These are phyloP conservation scores for Lactarius quietus DNA, from an alignment of 768 basidiomycete genomes.

Conservation along the genomic window DNA sequence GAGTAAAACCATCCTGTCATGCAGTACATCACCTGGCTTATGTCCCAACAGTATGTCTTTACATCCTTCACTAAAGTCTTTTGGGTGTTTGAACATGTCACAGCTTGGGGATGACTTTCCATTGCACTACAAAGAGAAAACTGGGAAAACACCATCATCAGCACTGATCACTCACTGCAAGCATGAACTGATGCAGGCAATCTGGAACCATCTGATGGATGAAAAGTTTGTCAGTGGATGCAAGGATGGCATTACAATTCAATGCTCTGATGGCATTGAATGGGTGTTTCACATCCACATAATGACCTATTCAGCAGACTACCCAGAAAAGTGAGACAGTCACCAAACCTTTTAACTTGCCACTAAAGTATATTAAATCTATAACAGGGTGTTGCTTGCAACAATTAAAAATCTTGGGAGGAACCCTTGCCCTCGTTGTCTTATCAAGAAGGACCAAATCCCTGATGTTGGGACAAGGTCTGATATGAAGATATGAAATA, in stretches of 20 bases:
- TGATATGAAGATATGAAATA: too few relatives aligned
- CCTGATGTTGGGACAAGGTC: too few relatives aligned
- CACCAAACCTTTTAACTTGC: too few relatives aligned
- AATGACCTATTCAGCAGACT: conserved; percentile 28
- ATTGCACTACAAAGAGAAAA: background rate
- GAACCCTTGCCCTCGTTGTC: background rate
- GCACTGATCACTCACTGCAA: conserved; percentile 24
- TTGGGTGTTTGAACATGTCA: background rate
- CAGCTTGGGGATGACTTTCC: background rate
- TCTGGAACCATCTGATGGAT: conserved; percentile 26
- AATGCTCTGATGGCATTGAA: conserved; percentile 27
- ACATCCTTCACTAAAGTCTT: background rate
- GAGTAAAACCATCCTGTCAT: background rate
- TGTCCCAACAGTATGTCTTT: background rate
- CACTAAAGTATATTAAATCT: conserved; percentile 21
- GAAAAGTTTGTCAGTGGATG: conserved; percentile 29
- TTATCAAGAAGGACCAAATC: background rate
- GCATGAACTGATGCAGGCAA: conserved; percentile 29
- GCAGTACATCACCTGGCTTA: background rate
- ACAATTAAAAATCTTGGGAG: conserved; percentile 23
- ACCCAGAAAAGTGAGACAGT: conserved; percentile 33
- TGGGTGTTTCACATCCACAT: conserved; percentile 28
- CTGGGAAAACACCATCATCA: background rate
- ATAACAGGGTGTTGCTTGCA: conserved; percentile 14
- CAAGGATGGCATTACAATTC: background rate